Conservation (phyloP, 2,329 filamentous ascomycete genomes). For the Dichotomopilus funicola region DNA sequence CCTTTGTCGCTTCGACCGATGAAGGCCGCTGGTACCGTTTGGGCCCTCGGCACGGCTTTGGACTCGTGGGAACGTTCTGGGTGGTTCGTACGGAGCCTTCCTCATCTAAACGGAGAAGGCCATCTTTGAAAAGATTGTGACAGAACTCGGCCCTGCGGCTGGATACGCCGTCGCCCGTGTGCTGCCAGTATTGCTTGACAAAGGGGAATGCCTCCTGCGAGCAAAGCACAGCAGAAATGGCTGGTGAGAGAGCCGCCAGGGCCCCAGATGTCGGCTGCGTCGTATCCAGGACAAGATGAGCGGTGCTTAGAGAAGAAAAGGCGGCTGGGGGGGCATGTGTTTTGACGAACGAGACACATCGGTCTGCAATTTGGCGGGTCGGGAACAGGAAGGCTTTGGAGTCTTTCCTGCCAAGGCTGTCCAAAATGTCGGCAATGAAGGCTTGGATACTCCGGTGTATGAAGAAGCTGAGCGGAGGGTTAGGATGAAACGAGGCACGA, state of each 20-base stretch:
- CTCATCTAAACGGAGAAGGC: slow-evolving; percentile 42
- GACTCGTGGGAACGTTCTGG: slow-evolving; percentile 17
- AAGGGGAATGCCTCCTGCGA: slow-evolving; percentile 58
- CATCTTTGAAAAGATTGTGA: slow-evolving; percentile 64
- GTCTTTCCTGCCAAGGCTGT: slow-evolving; percentile 53
- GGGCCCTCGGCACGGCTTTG: slow-evolving; percentile 60
- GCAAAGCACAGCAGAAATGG: slow-evolving; percentile 66
- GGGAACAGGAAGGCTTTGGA: slow-evolving; percentile 80
- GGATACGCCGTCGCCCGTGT: slow-evolving; percentile 86
- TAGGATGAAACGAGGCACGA: slow-evolving; percentile 9
- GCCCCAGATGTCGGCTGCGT: slow-evolving; percentile 45
- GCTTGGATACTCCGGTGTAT: slow-evolving; percentile 76
- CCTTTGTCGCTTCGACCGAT: slow-evolving; percentile 33
- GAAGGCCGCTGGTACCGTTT: slow-evolving; percentile 65
- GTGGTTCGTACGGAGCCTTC: slow-evolving; percentile 17
- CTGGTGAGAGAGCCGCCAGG: slow-evolving; percentile 50
- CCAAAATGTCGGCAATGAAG: slow-evolving; percentile 62
- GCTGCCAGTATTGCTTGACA: slow-evolving; percentile 97
- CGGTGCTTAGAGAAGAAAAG: slow-evolving; percentile 42
- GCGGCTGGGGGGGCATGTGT: slow-evolving; percentile 49
- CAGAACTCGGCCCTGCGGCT: slow-evolving; percentile 90
- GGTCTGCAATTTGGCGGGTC: slow-evolving; percentile 58
- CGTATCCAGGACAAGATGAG: slow-evolving; percentile 59
- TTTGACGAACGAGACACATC: slow-evolving; percentile 69
- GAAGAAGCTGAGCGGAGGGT: slow-evolving; percentile 66